Conservation (phyloP, 805 yeast species). For the Sugiyamaella floridensis region DNA sequence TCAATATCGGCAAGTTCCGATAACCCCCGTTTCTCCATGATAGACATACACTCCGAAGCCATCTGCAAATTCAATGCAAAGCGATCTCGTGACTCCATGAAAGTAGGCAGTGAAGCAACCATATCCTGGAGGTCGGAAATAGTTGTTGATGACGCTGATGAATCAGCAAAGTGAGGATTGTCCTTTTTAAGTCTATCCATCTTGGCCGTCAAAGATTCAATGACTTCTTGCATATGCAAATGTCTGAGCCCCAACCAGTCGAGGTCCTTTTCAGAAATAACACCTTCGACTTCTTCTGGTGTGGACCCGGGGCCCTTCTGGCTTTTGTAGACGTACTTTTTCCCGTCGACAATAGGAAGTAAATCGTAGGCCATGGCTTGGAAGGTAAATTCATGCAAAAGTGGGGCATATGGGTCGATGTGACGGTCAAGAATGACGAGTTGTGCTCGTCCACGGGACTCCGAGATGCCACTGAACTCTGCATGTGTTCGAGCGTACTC, state of each 20-base stretch:
- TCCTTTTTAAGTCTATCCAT: constrained; percentile 60
- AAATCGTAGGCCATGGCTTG: constrained; percentile 89
- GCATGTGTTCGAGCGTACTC: constrained; percentile 63
- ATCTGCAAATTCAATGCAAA: constrained; percentile 32
- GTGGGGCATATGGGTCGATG: constrained; percentile 73
- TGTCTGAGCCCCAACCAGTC: constrained; percentile 70
- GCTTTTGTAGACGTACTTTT: constrained; percentile 46
- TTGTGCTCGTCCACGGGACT: constrained; percentile 60
- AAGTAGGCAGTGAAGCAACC: constrained; percentile 39
- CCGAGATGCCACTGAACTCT: constrained; percentile 44
- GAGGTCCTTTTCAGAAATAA: constrained; percentile 53
- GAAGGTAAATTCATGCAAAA: constrained; percentile 83
- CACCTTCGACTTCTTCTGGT: constrained; percentile 39
- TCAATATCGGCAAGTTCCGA: constrained; percentile 78
- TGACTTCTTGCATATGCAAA: constrained; percentile 67
- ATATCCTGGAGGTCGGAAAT: constrained; percentile 70
- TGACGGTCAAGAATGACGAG: constrained; percentile 77
- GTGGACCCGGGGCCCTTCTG: constrained; percentile 40
- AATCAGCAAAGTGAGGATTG: constrained; percentile 69
- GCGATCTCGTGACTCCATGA: constrained; percentile 31
- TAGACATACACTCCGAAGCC: constrained; percentile 55
- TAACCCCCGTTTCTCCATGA: constrained; percentile 51
- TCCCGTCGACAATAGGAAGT: constrained; percentile 37
- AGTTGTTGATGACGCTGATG: constrained; percentile 53
- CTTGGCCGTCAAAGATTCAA: constrained; percentile 50